A percentile compares a stretch with the other conserved stretches of the same genome.
These are phyloP conservation scores for Backusella psychrophila DNA, from an alignment of 192 early-diverging fungal genomes.

Conservation along the genomic window DNA sequence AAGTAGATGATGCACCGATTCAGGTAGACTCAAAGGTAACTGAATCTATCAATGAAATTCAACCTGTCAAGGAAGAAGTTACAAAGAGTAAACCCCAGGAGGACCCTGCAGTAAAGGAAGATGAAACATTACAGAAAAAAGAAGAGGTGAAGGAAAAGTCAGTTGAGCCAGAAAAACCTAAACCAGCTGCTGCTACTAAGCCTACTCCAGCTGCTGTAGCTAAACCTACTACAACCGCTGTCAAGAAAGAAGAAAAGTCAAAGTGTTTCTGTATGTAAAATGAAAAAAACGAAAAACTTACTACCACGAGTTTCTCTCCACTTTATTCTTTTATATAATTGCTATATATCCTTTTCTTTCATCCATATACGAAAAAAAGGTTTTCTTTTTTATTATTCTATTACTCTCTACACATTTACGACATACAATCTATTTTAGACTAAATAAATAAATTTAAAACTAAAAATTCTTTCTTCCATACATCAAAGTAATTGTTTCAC, in stretches of 20 bases:
- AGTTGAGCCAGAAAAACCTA: not conserved
- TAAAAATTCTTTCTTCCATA: not conserved
- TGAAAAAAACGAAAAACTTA: not conserved
- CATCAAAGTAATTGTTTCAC: not conserved
- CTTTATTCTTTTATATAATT: not conserved
- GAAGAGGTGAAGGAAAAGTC: not conserved
- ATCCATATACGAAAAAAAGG: not conserved
- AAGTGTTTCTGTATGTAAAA: constrained; percentile 4
- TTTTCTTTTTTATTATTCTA: not conserved
- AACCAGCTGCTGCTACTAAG: not conserved
- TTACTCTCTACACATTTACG: not conserved
- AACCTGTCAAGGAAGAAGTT: not conserved
- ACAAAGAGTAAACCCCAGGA: not conserved
- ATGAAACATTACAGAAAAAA: not conserved
- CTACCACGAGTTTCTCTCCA: not conserved
- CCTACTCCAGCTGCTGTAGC: not conserved
- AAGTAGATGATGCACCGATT: no score
- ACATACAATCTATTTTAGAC: not conserved
- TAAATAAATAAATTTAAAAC: not conserved
- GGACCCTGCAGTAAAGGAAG: not conserved
- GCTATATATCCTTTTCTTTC: not conserved
- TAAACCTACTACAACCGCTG: not conserved
- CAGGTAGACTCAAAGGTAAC: not conserved
- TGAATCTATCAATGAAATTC: not conserved
- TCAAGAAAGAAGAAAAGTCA: not conserved